A percentile compares a stretch with the other conserved stretches of the same genome.
Evolutionary conservation across 257 asterid genomes (phyloP).

Genomic region (Schizonepeta tenuifolia): DNA sequence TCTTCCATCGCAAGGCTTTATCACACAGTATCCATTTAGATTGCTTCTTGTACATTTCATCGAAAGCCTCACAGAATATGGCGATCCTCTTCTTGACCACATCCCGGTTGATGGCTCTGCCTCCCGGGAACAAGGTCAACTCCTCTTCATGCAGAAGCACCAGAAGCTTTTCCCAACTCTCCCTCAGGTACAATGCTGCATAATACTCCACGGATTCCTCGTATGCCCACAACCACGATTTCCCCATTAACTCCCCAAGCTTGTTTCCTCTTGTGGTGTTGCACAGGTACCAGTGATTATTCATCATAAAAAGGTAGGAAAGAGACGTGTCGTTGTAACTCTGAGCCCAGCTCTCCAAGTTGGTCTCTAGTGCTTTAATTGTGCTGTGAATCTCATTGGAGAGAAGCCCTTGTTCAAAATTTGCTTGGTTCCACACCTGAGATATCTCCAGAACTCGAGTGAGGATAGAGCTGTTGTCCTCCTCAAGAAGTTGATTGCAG

Average conservation of each 20-base stretch:
- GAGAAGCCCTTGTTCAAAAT: slow-evolving; percentile 44
- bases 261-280: slow-evolving; percentile 56
- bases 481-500: slow-evolving; percentile 71
- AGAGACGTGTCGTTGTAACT: slow-evolving; percentile 51
- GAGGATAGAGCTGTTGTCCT: slow-evolving; percentile 57
- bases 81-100: slow-evolving; percentile 58
- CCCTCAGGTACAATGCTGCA: slow-evolving; percentile 54
- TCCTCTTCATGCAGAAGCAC: slow-evolving; percentile 59
- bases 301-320: slow-evolving; percentile 71
- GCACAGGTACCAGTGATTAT: slow-evolving; percentile 60
- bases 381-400: slow-evolving; percentile 54
- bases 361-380: slow-evolving; percentile 56
- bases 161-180: slow-evolving; percentile 74
- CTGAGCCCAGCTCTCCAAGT: slow-evolving; percentile 70
- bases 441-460: slow-evolving; percentile 67
- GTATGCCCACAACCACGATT: slow-evolving; percentile 56
- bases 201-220: slow-evolving; percentile 59
- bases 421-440: slow-evolving; percentile 58
- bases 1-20: slow-evolving; percentile 56
- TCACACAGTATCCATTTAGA: slow-evolving; percentile 63
- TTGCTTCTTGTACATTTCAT: slow-evolving; percentile 60
- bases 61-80: slow-evolving; percentile 63
- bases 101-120: slow-evolving; percentile 67
- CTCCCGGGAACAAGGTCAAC: slow-evolving; percentile 71
- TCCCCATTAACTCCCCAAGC: slow-evolving; percentile 77